Conservation (phyloP, 2,329 filamentous ascomycete species). For the Penicillium olsonii region DNA sequence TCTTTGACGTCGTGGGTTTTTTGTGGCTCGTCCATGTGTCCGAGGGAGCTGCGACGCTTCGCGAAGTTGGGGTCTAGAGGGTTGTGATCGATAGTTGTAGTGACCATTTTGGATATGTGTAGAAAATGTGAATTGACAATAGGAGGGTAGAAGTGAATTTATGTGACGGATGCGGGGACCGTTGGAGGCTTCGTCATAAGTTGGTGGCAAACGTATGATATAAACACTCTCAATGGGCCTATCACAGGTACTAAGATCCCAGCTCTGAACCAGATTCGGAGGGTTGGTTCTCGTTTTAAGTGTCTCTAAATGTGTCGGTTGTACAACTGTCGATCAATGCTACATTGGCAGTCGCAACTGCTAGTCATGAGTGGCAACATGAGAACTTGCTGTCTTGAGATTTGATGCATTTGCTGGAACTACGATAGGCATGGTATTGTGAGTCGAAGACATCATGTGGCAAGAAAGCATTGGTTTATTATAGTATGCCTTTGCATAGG, state of each 20-base stretch:
- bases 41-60: constrained; percentile 15
- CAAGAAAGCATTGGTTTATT: too few species aligned
- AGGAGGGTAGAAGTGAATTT: too few species aligned
- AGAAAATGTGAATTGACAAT: neutral
- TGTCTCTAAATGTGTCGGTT: too few species aligned
- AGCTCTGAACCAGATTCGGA: neutral
- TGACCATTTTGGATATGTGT: constrained; percentile 15
- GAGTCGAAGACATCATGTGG: too few species aligned
- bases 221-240: constrained; percentile 16
- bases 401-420: too few species aligned
- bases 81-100: constrained; percentile 17
- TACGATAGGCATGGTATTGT: too few species aligned
- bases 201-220: constrained; percentile 21
- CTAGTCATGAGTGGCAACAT: too few species aligned
- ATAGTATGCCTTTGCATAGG: too few species aligned
- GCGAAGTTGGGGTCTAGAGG: constrained; percentile 20
- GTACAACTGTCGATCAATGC: too few species aligned
- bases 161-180: constrained; percentile 16
- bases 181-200: constrained; percentile 3
- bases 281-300: too few species aligned
- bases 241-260: neutral
- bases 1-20: constrained; percentile 6
- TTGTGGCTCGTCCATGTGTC: neutral
- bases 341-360: too few species aligned
- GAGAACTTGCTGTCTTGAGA: too few species aligned